These are phyloP conservation scores for Spergularia azorica DNA, from an alignment of 179 eudicot species.

Conservation along the genomic window DNA sequence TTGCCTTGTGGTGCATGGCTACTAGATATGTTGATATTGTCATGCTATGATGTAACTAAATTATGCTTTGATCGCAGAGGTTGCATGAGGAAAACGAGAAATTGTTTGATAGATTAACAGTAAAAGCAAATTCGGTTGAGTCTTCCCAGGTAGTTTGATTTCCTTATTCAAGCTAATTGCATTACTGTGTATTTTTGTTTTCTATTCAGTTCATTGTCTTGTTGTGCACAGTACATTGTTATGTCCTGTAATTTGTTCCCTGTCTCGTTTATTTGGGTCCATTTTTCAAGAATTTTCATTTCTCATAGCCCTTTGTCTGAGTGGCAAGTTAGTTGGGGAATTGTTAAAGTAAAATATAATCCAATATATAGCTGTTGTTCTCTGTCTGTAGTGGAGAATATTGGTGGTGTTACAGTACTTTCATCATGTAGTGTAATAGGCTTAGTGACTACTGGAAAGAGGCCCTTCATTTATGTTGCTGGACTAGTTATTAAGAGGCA, in stretches of 20 bases:
- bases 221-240: background rate
- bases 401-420: background rate
- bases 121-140: constrained; percentile 63
- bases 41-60: background rate
- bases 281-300: background rate
- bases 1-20: background rate
- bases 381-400: background rate
- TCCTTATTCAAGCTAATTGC: background rate
- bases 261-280: background rate
- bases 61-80: constrained; percentile 53
- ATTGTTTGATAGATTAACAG: constrained; percentile 85
- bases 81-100: constrained; percentile 98
- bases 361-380: background rate
- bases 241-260: constrained; percentile 1
- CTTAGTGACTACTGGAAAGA: background rate
- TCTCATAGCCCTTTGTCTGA: too few species aligned
- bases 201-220: background rate
- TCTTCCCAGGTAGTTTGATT: constrained; percentile 65
- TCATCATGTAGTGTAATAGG: background rate
- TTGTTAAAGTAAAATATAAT: constrained; percentile 3
- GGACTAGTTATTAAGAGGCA: too few species aligned
- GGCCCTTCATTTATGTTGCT: background rate
- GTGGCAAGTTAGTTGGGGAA: background rate
- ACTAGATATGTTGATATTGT: background rate
- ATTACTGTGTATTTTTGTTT: background rate